Evolutionary conservation across 805 yeast species (phyloP), one percentile per base, ranked within the genome.

Genomic region (Candida stauntonica): DNA sequence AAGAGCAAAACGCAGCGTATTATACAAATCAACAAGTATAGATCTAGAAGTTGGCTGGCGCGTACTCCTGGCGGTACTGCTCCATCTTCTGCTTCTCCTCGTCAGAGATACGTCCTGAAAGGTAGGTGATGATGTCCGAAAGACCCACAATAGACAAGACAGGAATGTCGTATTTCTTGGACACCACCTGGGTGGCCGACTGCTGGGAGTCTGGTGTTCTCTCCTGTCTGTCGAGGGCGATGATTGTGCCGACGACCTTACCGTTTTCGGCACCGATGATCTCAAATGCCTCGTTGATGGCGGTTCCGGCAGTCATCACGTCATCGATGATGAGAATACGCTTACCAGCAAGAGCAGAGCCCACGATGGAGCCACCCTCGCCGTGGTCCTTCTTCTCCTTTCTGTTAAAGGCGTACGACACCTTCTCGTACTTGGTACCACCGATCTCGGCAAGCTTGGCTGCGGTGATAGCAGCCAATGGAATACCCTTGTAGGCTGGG

Each of bases 231-330:
- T 93, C 99, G 51, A 93, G 75, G 7, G 96, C 95, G 56, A 93
- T 86, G 44, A 88, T 81, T 41, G 87, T 77, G 7, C 95, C 98
- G 33, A 79, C 85, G 17, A 87, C 82, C 12, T 65, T 55, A 34
- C 96, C 99, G 26, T 75, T 67, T 49, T 79, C 91, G 18, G 65
- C 64, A 5, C 55, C 63, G 52, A 93, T 87, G 54, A 93, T 83
- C 34, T 73, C 77, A 54, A 86, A 84, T 0, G 98, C 97, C 66
- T 93, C 98, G 53, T 84, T 84, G 60, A 89, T 88, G 35, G 99
- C 98, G 42, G 98, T 93, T 29, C 99, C 99, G 1, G 98, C 98
- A 44, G 98, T 91, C 81, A 91, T 89, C 30, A 93, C 97, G 56
- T 91, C 99, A 62, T 93, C 99, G 45, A 91, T 87, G 54, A 93